Conservation (phyloP, 805 yeast genomes). For the Torulaspora microellipsoides region DNA sequence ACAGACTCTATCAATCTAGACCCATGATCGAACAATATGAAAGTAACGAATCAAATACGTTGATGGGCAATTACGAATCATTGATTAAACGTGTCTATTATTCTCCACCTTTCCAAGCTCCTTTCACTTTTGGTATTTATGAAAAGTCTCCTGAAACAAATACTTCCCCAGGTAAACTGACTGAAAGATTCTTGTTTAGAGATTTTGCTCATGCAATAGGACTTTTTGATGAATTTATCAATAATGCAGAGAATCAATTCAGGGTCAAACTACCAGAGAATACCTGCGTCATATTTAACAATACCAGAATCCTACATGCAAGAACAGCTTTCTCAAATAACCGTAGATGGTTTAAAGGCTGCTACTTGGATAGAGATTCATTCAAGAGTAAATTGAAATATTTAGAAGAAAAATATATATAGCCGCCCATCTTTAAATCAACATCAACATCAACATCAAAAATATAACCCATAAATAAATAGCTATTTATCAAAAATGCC, state of each 20-base stretch:
- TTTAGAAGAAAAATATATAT: slow-evolving; percentile 23
- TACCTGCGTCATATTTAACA: slow-evolving; percentile 63
- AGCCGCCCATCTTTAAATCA: slow-evolving; percentile 8
- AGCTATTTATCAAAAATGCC: background rate
- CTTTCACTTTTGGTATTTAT: slow-evolving; percentile 56
- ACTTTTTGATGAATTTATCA: slow-evolving; percentile 56
- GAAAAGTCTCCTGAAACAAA: slow-evolving; percentile 28
- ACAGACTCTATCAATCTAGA: slow-evolving; percentile 56
- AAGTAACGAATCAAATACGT: slow-evolving; percentile 31
- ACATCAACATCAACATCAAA: background rate
- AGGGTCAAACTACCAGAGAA: slow-evolving; percentile 52
- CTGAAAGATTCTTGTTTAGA: slow-evolving; percentile 42
- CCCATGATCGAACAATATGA: slow-evolving; percentile 59
- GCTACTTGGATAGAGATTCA: slow-evolving; percentile 68
- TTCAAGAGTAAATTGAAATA: slow-evolving; percentile 56
- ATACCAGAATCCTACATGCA: slow-evolving; percentile 67
- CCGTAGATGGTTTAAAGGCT: slow-evolving; percentile 69
- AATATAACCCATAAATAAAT: background rate
- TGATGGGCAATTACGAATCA: slow-evolving; percentile 27
- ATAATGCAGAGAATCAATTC: slow-evolving; percentile 50
- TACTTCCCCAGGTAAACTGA: slow-evolving; percentile 36
- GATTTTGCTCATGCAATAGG: slow-evolving; percentile 56
- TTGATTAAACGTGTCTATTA: slow-evolving; percentile 58
- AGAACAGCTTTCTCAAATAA: slow-evolving; percentile 48
- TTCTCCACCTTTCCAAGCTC: slow-evolving; percentile 83